Evolutionary conservation across 148 eudicot genomes (phyloP), one percentile per base, ranked within the genome.

Genomic region (Chenopodium quinoa): DNA sequence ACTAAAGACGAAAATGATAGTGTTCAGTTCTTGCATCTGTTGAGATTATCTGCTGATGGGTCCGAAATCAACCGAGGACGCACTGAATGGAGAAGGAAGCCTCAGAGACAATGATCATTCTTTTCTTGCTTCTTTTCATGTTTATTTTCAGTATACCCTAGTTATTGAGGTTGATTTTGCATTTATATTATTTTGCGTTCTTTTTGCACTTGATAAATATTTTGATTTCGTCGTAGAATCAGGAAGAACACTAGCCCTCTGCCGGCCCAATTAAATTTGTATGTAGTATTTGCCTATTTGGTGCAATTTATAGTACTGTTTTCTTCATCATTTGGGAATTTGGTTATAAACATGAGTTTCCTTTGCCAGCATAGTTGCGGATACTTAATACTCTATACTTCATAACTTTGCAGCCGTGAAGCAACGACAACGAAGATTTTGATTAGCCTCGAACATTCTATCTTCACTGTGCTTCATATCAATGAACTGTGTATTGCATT

Each of bases 1-100:
- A 58, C 82, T 48, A 79, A 44, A 86, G 86, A 80, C 25, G 88
- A 81, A 68, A 84, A 86, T 34, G 88, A 85, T 65, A 62, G 52
- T 63, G 68, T 66, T 50, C 85, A 92, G 79, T 95, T 92, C 84
- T 81, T 93, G 81, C 99, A 95, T 89, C 80, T 93, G 23, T 40
- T 95, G 89, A 90, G 97, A 88, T 87, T 93, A 85, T 87, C 94
- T 0, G 52, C 81, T 23, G 88, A 88, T 63, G 93, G 92, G 48
- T 89, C 87, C 46, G 99, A 93, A 83, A 91, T 93, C 63, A 93
- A 90, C 80, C 86, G 95, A 71, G 94, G 93, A 4, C 93, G 94
- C 52, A 91, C 98, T 16, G 95, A 88, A 83, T 95, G 98, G 98
- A 90, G 93, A 80, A 91, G 86, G 87, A 95, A 93, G 83, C 83